Conservation (phyloP, 139 green algal genomes). For the Trebouxia sp. region DNA sequence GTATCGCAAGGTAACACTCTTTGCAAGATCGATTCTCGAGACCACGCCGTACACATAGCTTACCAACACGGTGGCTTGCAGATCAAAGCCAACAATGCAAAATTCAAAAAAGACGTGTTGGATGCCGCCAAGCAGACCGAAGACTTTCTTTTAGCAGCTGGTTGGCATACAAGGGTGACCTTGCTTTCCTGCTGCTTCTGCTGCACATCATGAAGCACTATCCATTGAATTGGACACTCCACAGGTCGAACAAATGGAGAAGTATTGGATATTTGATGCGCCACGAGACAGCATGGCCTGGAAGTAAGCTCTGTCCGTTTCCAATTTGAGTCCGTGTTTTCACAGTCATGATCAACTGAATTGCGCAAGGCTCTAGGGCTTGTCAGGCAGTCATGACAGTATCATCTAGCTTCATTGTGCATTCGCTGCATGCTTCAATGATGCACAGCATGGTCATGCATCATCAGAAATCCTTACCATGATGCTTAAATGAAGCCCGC, state of each 20-base stretch:
- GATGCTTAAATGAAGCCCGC: not conserved
- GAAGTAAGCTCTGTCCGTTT: not conserved
- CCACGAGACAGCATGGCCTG: not conserved
- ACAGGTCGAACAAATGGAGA: slow-evolving; percentile 13
- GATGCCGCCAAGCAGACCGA: not conserved
- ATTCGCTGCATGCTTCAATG: not conserved
- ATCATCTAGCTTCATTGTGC: not conserved
- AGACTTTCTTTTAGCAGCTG: not conserved
- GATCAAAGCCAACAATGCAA: slow-evolving; percentile 22
- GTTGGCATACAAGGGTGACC: slow-evolving; percentile 20
- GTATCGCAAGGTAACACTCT: slow-evolving; percentile 20
- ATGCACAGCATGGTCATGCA: not conserved
- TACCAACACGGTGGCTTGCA: not conserved
- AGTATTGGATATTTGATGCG: slow-evolving; percentile 22
- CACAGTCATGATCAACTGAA: not conserved
- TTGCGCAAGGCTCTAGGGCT: not conserved
- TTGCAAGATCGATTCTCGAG: too few species aligned
- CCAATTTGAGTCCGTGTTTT: not conserved
- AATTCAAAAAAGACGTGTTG: not conserved
- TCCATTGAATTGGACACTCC: too few species aligned
- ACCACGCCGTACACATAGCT: too few species aligned
- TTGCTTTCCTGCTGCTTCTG: too few species aligned
- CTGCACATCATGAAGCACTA: too few species aligned
- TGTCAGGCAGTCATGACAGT: not conserved
- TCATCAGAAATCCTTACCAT: not conserved